A percentile compares a stretch with the other conserved stretches of the same genome.
phyloP scores from a whole-genome alignment of 345 rosid species.

The Hypericum perforatum region DNA sequence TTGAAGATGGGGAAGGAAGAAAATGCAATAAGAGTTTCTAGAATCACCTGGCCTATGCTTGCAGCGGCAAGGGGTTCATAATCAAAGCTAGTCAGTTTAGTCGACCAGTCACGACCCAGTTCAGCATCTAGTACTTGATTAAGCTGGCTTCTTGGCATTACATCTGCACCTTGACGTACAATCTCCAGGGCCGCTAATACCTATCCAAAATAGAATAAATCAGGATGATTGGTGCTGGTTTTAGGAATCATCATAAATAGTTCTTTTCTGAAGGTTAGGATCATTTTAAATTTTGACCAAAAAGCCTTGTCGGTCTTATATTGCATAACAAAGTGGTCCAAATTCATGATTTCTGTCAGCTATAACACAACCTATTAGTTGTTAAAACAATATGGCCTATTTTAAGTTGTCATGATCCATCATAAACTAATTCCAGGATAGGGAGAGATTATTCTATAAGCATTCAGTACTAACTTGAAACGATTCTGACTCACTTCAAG shows the following conservation, averaged over 20 bases:
- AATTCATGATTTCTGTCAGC: too few species aligned
- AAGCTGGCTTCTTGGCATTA: constrained; percentile 93
- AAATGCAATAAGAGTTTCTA: neutral
- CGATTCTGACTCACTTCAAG: too few species aligned
- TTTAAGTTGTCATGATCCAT: too few species aligned
- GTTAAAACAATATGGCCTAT: too few species aligned
- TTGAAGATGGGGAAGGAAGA: neutral
- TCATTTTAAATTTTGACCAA: too few species aligned
- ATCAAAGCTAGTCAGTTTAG: constrained; percentile 75
- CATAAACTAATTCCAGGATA: too few species aligned
- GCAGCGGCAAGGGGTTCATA: constrained; percentile 97
- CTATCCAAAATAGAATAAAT: constrained; percentile 28
- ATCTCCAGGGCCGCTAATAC: constrained; percentile 91
- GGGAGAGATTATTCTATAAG: too few species aligned
- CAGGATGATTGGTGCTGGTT: too few species aligned
- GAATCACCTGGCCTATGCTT: constrained; percentile 88
- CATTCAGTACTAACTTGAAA: too few species aligned
- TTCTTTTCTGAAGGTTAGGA: too few species aligned
- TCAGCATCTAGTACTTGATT: constrained; percentile 79
- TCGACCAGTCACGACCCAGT: constrained; percentile 74
- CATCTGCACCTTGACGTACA: constrained; percentile 99
- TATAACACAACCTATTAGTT: too few species aligned
- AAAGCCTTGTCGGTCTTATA: neutral
- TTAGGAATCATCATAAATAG: too few species aligned
- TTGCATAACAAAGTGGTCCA: neutral